These are phyloP conservation scores for Zostera marina DNA, from an alignment of 116 monocot genomes.

Conservation along the genomic window DNA sequence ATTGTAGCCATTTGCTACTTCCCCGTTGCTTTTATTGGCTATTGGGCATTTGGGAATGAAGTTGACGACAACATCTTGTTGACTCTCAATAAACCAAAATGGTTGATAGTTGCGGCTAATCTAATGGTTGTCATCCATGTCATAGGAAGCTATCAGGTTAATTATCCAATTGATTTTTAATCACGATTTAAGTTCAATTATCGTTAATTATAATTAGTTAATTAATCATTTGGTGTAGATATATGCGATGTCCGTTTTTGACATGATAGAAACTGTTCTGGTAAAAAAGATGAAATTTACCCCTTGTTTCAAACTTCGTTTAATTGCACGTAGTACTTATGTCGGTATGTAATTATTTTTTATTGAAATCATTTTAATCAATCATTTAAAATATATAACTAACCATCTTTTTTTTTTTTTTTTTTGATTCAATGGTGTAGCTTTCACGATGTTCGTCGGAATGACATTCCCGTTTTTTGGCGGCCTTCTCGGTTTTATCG, in stretches of 20 bases:
- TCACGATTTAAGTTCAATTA: no score
- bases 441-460: constrained; percentile 17
- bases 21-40: constrained; percentile 18
- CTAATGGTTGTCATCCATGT: constrained; percentile 11
- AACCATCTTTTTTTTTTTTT: no score
- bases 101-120: constrained; percentile 23
- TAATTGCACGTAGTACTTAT: constrained; percentile 32
- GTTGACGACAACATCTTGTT: constrained; percentile 25
- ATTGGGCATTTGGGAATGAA: constrained; percentile 21
- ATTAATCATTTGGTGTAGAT: constrained; percentile 13
- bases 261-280: constrained; percentile 57
- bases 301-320: constrained; percentile 40
- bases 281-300: constrained; percentile 42
- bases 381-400: not conserved
- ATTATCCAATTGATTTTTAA: no score
- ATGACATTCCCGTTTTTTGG: constrained; percentile 19
- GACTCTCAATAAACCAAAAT: constrained; percentile 12
- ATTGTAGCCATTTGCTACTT: constrained; percentile 29
- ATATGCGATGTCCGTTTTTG: constrained; percentile 72
- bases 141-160: constrained; percentile 19
- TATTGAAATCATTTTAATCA: not conserved
- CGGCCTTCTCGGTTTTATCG: constrained; percentile 19
- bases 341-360: constrained; percentile 27
- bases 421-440: no score
- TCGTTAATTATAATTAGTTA: no score